These are phyloP conservation scores for Blastobotrys capitulatus DNA, from an alignment of 1,139 yeast species.

Conservation along the genomic window DNA sequence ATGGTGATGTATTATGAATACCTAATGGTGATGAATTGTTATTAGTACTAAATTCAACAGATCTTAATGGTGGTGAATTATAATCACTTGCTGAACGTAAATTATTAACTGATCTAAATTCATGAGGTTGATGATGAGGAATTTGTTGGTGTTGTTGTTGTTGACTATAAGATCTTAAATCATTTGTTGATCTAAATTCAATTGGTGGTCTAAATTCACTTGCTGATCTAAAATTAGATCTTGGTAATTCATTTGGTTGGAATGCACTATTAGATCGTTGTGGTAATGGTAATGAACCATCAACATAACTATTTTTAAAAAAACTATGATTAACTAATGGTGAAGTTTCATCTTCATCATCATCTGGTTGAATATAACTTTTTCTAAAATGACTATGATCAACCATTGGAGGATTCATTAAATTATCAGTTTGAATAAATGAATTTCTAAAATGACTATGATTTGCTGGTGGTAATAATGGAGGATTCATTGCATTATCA, in stretches of 20 bases:
- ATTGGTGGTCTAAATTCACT: background rate
- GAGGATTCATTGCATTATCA: background rate
- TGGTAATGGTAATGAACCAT: background rate
- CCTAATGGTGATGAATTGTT: too few relatives aligned
- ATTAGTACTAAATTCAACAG: too few relatives aligned
- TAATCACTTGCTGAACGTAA: too few relatives aligned
- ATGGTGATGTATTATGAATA: too few relatives aligned
- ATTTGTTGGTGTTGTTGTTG: too few relatives aligned
- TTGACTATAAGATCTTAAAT: background rate
- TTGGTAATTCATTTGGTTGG: background rate
- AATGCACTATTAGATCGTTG: background rate
- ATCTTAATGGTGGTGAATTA: too few relatives aligned
- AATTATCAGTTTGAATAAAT: background rate
- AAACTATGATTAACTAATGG: background rate
- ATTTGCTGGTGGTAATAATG: background rate
- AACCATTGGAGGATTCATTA: background rate
- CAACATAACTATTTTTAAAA: background rate
- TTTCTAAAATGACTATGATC: background rate
- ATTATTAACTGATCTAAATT: too few relatives aligned
- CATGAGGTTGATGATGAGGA: too few relatives aligned
- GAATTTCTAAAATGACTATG: background rate
- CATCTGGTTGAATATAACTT: background rate
- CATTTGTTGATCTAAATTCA: background rate
- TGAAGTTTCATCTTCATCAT: background rate
- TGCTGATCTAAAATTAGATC: background rate